Conservation (phyloP, 805 yeast genomes). For the Cyberlindnera japonica region DNA sequence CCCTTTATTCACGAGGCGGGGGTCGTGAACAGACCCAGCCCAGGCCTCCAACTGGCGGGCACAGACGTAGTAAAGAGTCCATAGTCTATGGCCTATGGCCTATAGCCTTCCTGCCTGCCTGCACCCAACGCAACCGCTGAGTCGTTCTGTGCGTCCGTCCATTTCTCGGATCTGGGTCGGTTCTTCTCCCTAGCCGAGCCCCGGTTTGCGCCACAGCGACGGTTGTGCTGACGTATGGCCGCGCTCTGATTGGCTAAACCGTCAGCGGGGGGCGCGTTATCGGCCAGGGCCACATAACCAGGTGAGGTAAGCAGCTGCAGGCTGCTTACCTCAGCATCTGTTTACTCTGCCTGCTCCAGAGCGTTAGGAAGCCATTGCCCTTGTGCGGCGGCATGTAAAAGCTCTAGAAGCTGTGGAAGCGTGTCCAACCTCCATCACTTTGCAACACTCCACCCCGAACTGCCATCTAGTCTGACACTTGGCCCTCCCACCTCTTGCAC, state of each 20-base stretch:
- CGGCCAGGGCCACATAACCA: slow-evolving; percentile 7
- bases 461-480: too few relatives aligned
- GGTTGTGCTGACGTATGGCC: slow-evolving; percentile 15
- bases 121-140: neutral
- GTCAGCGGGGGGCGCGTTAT: neutral
- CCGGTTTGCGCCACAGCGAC: neutral
- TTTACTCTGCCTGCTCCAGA: neutral
- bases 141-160: neutral
- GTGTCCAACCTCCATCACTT: neutral
- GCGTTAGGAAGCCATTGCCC: neutral
- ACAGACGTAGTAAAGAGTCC: too few relatives aligned
- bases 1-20: too few relatives aligned
- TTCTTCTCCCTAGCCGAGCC: neutral
- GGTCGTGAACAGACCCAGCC: too few relatives aligned
- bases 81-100: too few relatives aligned
- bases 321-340: slow-evolving; percentile 3
- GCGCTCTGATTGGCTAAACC: slow-evolving; percentile 16
- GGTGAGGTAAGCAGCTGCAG: slow-evolving; percentile 3
- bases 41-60: too few relatives aligned
- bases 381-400: neutral
- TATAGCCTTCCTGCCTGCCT: too few relatives aligned
- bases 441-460: too few relatives aligned
- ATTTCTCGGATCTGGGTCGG: neutral
- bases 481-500: too few relatives aligned
- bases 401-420: neutral